phyloP scores from a whole-genome alignment of 768 basidiomycete species.

The Nidularia pulvinata region DNA sequence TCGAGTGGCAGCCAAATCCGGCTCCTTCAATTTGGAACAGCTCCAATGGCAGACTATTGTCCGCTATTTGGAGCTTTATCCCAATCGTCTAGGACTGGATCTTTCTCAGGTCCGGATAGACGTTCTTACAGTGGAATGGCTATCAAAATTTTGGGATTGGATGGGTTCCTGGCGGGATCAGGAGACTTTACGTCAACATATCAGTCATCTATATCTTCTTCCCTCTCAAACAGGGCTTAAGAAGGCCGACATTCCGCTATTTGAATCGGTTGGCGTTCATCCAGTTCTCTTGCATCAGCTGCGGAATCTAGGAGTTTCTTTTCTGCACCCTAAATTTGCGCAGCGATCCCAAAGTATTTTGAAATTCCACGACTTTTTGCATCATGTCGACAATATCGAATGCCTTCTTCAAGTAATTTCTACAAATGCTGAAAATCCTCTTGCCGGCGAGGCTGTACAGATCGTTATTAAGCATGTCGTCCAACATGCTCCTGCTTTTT shows the following conservation, averaged over 20 bases:
- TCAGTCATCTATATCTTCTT: constrained; percentile 22
- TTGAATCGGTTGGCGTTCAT: background rate
- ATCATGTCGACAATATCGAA: background rate
- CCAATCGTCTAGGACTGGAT: constrained; percentile 17
- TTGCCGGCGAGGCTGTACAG: background rate
- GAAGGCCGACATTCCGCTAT: background rate
- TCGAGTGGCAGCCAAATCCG: constrained; percentile 11
- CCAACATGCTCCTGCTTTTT: background rate
- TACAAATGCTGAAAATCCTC: background rate
- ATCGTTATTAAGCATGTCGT: background rate
- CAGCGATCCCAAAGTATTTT: background rate
- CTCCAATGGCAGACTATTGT: constrained; percentile 21
- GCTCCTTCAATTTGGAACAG: constrained; percentile 24
- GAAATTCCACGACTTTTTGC: background rate
- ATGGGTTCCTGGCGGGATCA: constrained; percentile 17
- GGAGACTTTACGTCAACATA: constrained; percentile 14
- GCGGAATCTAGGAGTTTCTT: background rate
- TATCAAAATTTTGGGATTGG: constrained; percentile 46
- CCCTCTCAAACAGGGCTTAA: constrained; percentile 19
- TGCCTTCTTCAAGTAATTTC: background rate
- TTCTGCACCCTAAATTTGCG: background rate
- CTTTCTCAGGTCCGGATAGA: constrained; percentile 12
- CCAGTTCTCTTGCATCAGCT: background rate
- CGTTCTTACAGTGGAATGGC: constrained; percentile 21
- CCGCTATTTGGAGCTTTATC: constrained; percentile 21